These are phyloP conservation scores for Trichoderma sp. DNA, from an alignment of 2,329 filamentous ascomycete genomes.

Conservation along the genomic window DNA sequence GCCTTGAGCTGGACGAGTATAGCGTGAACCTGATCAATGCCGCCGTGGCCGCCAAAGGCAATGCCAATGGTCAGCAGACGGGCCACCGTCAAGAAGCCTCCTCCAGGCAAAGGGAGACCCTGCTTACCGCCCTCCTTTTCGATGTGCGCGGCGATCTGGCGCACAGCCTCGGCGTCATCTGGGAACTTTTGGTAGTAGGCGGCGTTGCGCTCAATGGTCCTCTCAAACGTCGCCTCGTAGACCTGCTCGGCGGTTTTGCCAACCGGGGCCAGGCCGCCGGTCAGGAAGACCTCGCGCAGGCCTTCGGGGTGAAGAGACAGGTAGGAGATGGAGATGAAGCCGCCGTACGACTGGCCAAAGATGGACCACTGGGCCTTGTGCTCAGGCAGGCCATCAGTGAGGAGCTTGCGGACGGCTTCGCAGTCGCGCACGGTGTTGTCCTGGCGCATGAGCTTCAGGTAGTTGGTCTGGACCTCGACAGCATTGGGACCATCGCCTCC, in stretches of 20 bases:
- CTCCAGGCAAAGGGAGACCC: constrained; percentile 62
- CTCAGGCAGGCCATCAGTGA: constrained; percentile 66
- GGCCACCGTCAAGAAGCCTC: constrained; percentile 67
- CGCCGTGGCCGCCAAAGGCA: constrained; percentile 73
- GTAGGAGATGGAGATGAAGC: constrained; percentile 81
- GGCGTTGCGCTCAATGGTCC: constrained; percentile 67
- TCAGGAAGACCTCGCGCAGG: constrained; percentile 77
- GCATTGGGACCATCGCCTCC: constrained; percentile 45
- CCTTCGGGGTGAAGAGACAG: constrained; percentile 76
- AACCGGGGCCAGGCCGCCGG: constrained; percentile 78
- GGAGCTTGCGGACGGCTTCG: constrained; percentile 74
- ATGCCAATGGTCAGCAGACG: constrained; percentile 77
- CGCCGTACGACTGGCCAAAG: constrained; percentile 89
- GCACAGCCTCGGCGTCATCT: constrained; percentile 68
- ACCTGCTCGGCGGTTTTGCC: constrained; percentile 69
- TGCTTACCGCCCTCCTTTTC: constrained; percentile 47
- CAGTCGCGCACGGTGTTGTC: constrained; percentile 88
- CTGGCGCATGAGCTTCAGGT: constrained; percentile 80
- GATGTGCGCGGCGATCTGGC: constrained; percentile 63
- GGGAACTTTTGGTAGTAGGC: constrained; percentile 84
- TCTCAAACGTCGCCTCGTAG: constrained; percentile 68
- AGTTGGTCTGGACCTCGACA: constrained; percentile 66
- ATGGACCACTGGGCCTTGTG: constrained; percentile 78
- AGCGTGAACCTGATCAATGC: constrained; percentile 70
- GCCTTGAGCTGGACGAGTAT: constrained; percentile 66